phyloP scores from a whole-genome alignment of 352 stramenopile genomes.

The Pythium phragmiticola region DNA sequence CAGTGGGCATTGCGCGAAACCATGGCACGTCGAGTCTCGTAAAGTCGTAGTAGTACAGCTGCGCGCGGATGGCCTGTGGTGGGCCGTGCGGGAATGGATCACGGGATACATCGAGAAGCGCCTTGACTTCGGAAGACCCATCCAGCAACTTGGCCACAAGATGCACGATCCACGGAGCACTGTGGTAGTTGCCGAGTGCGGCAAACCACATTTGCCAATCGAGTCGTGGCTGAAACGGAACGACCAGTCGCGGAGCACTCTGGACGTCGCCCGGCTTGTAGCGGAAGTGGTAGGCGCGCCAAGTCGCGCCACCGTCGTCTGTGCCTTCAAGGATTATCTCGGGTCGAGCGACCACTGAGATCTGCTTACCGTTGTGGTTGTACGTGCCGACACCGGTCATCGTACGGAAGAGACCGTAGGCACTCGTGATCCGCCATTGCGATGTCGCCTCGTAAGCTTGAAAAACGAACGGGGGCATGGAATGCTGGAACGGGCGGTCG shows the following conservation, averaged over 20 bases:
- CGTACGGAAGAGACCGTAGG: conserved; percentile 87
- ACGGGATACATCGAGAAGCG: conserved; percentile 60
- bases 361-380: conserved; percentile 21
- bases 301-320: conserved; percentile 50
- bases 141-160: conserved; percentile 81
- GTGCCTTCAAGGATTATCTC: conserved; percentile 89
- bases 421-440: conserved; percentile 44
- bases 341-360: conserved; percentile 73
- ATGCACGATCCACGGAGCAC: conserved; percentile 86
- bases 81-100: conserved; percentile 46
- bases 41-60: conserved; percentile 89
- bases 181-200: conserved; percentile 73
- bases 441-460: conserved; percentile 32
- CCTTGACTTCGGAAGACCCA: conserved; percentile 54
- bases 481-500: conserved; percentile 38
- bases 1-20: conserved; percentile 35
- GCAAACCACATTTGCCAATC: conserved; percentile 95
- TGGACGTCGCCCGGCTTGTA: conserved; percentile 82
- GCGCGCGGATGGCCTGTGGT: conserved; percentile 51
- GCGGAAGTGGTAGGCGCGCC: conserved; percentile 77
- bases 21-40: conserved; percentile 69
- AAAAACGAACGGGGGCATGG: conserved; percentile 30
- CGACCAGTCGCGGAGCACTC: conserved; percentile 31
- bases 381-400: conserved; percentile 88
- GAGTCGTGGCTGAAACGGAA: conserved; percentile 67